Evolutionary conservation across 495 filamentous ascomycete genomes (phyloP).

Genomic region (Thermothielavioides terrestris): DNA sequence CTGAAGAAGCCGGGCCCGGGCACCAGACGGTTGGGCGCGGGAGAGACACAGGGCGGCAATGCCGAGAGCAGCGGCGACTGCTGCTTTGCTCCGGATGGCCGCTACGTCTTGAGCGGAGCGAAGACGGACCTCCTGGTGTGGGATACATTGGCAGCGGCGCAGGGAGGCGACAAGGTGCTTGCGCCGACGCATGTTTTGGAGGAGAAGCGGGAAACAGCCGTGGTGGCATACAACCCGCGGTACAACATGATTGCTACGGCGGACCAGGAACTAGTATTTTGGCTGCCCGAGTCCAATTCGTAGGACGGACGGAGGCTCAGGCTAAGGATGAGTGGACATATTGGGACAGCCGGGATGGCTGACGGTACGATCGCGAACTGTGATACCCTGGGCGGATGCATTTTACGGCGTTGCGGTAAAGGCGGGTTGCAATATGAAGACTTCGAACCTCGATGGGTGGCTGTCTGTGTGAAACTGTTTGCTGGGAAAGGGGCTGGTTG

Average conservation of each 20-base stretch:
- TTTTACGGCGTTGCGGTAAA: conserved; percentile 1
- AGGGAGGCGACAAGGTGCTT: conserved; percentile 49
- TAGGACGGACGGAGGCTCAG: conserved; percentile 13
- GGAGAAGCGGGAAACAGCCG: conserved; percentile 55
- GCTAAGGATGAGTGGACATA: not conserved
- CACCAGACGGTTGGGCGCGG: conserved; percentile 38
- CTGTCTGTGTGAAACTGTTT: not conserved
- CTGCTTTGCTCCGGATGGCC: conserved; percentile 79
- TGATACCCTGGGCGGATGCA: conserved; percentile 18
- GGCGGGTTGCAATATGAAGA: not conserved
- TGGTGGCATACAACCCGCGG: conserved; percentile 82
- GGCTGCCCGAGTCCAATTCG: conserved; percentile 68
- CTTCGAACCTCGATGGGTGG: too few relatives aligned
- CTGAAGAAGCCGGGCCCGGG: conserved; percentile 37
- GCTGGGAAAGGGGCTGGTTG: not conserved
- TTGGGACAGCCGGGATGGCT: not conserved
- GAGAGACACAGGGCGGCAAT: conserved; percentile 31
- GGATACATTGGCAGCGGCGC: conserved; percentile 59
- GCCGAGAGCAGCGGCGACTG: conserved; percentile 61
- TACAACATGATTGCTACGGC: conserved; percentile 84
- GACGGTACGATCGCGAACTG: conserved; percentile 13
- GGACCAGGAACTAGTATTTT: conserved; percentile 81
- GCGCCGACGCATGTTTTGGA: conserved; percentile 57
- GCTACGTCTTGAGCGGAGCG: conserved; percentile 73
- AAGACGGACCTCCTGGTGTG: conserved; percentile 69